Base-by-base conservation (phyloP, 805 yeast species). In the Candida khao-thaluensis region DNA sequence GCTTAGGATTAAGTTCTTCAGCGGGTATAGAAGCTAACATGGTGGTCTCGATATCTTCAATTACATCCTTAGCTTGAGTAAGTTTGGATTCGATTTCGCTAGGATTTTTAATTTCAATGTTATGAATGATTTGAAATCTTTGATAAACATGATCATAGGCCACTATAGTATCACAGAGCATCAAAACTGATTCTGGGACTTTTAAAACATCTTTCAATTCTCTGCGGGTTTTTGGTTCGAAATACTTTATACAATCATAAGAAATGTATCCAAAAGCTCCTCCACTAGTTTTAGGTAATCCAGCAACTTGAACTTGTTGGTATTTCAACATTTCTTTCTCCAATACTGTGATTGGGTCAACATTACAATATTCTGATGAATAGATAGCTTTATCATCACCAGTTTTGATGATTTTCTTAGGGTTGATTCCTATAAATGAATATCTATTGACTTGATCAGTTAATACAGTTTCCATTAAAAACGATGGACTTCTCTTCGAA, bases 191-290 rank as follows among this genome's bases (percentile, higher is more conserved):
- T 64, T 93, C 99, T 0, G 99, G 99, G 8, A 93, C 74, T 45
- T 85, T 63, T 51, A 93, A 67, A 1, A 82, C 81, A 60, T 93
- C 98, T 50, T 83, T 79, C 50, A 90, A 70, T 3, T 73, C 73
- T 48, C 86, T 77, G 44, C 74, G 75, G 1, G 98, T 91, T 51
- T 74, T 82, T 43, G 99, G 99, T 66, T 93, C 99, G 51, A 93
- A 93, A 63, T 93, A 93, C 59, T 88, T 85, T 55, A 93, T 85
- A 69, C 99, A 93, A 62, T 93, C 99, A 55, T 93, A 93, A 1
- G 97, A 87, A 30, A 93, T 81, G 58, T 89, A 93, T 2, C 99
- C 99, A 39, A 91, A 76, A 5, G 98, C 98, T 47, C 99, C 99
- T 42, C 99, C 99, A 51, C 90, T 82, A 42, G 89, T 67, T 47